Evolutionary conservation across 129 eudicot species (phyloP).

Genomic region (Ambrosia artemisiifolia): DNA sequence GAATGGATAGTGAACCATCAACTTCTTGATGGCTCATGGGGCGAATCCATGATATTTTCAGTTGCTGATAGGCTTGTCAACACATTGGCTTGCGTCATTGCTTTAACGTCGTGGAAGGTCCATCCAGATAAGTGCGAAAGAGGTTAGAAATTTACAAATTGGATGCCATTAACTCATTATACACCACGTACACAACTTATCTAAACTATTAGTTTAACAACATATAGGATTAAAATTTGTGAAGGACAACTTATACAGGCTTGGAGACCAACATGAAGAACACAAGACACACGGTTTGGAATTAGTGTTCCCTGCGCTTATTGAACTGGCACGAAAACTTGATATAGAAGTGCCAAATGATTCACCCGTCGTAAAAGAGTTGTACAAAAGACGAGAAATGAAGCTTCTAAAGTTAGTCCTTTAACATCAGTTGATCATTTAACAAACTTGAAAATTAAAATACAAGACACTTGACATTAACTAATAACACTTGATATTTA

Average conservation of each 20-base stretch:
- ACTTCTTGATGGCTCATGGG: conserved; percentile 13
- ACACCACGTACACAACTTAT: neutral
- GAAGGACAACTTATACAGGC: neutral
- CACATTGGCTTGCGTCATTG: conserved; percentile 21
- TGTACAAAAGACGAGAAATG: neutral
- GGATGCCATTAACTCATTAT: too few species aligned
- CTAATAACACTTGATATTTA: too few species aligned
- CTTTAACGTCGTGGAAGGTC: neutral
- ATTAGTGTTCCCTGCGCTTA: neutral
- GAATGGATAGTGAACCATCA: conserved; percentile 18
- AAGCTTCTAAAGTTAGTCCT: conserved; percentile 7
- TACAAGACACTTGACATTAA: too few species aligned
- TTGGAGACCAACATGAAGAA: conserved; percentile 10
- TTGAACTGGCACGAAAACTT: conserved; percentile 5
- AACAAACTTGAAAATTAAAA: neutral
- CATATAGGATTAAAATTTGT: conserved; percentile 1
- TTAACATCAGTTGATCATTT: too few species aligned
- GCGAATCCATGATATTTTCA: conserved; percentile 9
- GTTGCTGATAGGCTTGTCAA: conserved; percentile 13
- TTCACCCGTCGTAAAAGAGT: neutral
- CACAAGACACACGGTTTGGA: conserved; percentile 1
- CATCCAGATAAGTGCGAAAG: neutral
- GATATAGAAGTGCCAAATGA: neutral
- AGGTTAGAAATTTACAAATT: neutral
- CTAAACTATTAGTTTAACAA: neutral